A percentile compares a stretch with the other conserved stretches of the same genome.
These are phyloP conservation scores for Schoenoplectus triqueter DNA, from an alignment of 202 grass and related monocot genomes.

Conservation along the genomic window DNA sequence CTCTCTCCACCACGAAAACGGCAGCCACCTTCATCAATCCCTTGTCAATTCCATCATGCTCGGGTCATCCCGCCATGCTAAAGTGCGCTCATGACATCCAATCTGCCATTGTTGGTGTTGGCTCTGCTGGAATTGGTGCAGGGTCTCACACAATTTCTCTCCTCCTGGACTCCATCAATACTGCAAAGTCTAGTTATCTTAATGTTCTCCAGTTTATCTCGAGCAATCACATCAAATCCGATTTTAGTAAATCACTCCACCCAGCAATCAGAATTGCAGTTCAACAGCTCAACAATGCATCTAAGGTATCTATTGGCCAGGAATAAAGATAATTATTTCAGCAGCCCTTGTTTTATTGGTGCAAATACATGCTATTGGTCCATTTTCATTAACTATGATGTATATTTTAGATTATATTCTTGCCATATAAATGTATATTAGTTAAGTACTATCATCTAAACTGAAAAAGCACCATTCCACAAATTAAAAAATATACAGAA, in stretches of 20 bases:
- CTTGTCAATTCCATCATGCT: constrained; percentile 2
- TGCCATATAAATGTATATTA: background rate
- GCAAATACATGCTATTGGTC: background rate
- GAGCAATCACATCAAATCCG: background rate
- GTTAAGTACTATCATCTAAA: background rate
- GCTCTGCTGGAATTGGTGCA: background rate
- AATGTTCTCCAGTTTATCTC: constrained; percentile 26
- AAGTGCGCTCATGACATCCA: constrained; percentile 19
- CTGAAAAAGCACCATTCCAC: background rate
- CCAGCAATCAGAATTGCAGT: background rate
- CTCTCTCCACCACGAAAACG: background rate
- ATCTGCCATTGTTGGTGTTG: background rate
- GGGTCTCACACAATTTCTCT: background rate
- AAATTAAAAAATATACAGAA: background rate
- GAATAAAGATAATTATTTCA: background rate
- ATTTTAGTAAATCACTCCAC: background rate
- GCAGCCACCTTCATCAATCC: constrained; percentile 21
- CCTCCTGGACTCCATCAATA: background rate
- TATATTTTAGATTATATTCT: background rate
- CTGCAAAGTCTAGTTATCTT: background rate
- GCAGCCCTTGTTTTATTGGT: background rate
- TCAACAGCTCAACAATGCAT: background rate
- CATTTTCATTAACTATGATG: background rate
- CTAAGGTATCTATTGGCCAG: background rate
- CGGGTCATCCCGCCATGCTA: background rate